Base-by-base conservation (phyloP, 116 monocot genomes). In the Cymodocea nodosa region DNA sequence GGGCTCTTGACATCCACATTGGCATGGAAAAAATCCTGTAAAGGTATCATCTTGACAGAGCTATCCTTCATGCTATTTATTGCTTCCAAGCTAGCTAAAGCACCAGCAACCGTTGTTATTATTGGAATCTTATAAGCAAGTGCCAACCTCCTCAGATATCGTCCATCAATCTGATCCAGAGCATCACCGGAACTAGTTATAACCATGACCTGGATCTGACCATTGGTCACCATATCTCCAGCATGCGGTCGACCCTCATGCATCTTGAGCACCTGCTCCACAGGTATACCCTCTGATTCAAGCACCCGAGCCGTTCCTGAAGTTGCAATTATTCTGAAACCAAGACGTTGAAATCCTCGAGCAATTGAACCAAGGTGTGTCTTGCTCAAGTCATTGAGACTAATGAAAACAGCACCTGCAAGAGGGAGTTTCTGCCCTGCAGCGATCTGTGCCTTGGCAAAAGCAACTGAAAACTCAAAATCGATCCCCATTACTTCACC, bases 401-500 rank as follows among this genome's bases (percentile, higher is more conserved):
- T 99, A 25, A 99, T 73, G 64, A 99, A 99, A 0, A 81, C 92
- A 6, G 81, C 89, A 8, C 92, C 86, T 35, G 49, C 52, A 10
- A 72, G 75, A 5, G 99, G 99, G 35, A 99, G 84, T 62, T 84
- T 84, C 71, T 92, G 89, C 6, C 92, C 92, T 16, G 99, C 99
- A n/a, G 92, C 99, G 52, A 99, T 86, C 69, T 99, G 92, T 37
- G 99, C 99, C 77, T 99, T 99, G 0, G 99, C 92, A 72, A 98
- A 99, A 30, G 99, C 99, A 11, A 81, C 72, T 44, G 86, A 71
- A 71, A 99, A 99, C 11, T 86, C 82, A 35, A 52, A 79, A 36
- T 88, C 92, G 51, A 92, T 89, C 24, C 99, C 98, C 92, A 99
- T 99, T 19, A 99, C 99, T 69, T 99, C 99, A 23, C 99, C 99